A percentile compares a stretch with the other conserved stretches of the same genome.
These are phyloP conservation scores for Candida michaelii DNA, from an alignment of 805 yeast species.

Conservation along the genomic window DNA sequence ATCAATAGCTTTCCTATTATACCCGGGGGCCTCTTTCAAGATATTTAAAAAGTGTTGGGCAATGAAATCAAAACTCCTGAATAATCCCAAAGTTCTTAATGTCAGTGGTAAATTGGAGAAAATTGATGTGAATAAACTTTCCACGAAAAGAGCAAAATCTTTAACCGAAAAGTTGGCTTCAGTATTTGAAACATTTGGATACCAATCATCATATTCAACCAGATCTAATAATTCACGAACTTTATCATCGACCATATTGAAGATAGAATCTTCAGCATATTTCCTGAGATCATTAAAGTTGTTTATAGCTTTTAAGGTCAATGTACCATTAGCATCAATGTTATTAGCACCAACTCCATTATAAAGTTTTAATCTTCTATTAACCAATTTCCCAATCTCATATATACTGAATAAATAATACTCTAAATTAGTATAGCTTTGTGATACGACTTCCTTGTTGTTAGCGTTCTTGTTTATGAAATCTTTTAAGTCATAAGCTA, in stretches of 20 bases:
- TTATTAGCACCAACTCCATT: constrained; percentile 41
- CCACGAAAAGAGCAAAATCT: constrained; percentile 83
- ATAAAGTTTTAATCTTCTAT: constrained; percentile 34
- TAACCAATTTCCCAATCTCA: constrained; percentile 57
- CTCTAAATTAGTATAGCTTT: constrained; percentile 83
- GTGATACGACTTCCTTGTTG: constrained; percentile 87
- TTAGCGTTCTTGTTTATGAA: constrained; percentile 62
- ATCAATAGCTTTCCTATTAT: constrained; percentile 58
- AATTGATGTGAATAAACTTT: constrained; percentile 82
- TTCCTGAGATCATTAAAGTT: constrained; percentile 60
- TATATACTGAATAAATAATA: constrained; percentile 75
- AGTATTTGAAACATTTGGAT: constrained; percentile 44
- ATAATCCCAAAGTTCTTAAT: constrained; percentile 74
- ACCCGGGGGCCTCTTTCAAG: constrained; percentile 53
- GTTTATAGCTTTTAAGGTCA: constrained; percentile 49
- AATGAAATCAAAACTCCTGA: constrained; percentile 83
- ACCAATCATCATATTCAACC: constrained; percentile 83
- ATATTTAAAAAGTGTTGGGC: constrained; percentile 66
- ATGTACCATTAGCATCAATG: constrained; percentile 38
- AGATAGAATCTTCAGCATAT: constrained; percentile 76
- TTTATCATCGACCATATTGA: constrained; percentile 77
- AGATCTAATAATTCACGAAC: constrained; percentile 78
- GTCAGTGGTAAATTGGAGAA: constrained; percentile 77
- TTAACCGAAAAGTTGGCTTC: constrained; percentile 74
- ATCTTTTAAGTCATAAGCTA: constrained; percentile 58